These are phyloP conservation scores for Aureobasidium uvarum DNA, from an alignment of 2,329 filamentous ascomycete genomes.

Conservation along the genomic window DNA sequence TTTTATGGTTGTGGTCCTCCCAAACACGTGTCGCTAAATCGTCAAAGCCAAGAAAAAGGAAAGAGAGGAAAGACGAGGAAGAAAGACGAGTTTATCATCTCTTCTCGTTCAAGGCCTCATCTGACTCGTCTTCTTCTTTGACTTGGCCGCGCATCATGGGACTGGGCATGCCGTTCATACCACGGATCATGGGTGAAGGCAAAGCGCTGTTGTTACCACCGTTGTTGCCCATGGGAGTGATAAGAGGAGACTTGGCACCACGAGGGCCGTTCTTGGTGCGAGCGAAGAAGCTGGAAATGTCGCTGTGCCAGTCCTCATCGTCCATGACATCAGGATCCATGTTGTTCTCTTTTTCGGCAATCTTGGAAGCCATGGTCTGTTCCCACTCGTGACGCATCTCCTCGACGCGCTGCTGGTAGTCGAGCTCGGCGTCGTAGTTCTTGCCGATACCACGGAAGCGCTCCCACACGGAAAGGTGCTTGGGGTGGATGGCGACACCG, in stretches of 20 bases:
- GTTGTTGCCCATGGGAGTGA: constrained; percentile 8
- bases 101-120: constrained; percentile 22
- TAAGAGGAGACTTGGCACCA: constrained; percentile 10
- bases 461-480: constrained; percentile 88
- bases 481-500: constrained; percentile 85
- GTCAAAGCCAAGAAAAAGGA: neutral
- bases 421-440: constrained; percentile 75
- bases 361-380: constrained; percentile 55
- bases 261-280: constrained; percentile 41
- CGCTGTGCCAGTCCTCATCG: constrained; percentile 48
- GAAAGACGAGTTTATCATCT: neutral
- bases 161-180: constrained; percentile 21
- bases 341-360: constrained; percentile 49
- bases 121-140: constrained; percentile 24
- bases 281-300: constrained; percentile 56
- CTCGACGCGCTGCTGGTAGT: constrained; percentile 79
- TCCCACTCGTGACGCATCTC: constrained; percentile 66
- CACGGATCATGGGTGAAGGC: constrained; percentile 14
- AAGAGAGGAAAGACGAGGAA: neutral
- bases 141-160: constrained; percentile 25
- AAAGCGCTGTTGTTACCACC: neutral
- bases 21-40: neutral
- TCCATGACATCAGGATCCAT: constrained; percentile 41
- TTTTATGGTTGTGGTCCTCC: neutral
- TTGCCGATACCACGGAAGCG: constrained; percentile 74